Evolutionary conservation across 2,329 filamentous ascomycete genomes (phyloP).

Genomic region (Orbilia ellipsospora): DNA sequence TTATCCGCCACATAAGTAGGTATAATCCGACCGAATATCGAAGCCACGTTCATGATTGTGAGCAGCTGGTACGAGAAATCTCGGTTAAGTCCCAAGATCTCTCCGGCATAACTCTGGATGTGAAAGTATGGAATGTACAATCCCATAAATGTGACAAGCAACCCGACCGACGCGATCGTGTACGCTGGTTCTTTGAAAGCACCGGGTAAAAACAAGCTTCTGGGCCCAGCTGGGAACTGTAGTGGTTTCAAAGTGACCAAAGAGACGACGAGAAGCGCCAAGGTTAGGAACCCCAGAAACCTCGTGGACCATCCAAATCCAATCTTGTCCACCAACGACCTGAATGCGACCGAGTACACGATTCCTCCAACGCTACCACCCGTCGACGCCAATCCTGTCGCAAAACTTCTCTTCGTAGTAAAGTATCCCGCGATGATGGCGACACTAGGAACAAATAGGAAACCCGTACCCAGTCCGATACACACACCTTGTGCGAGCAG

Average conservation of each 20-base stretch:
- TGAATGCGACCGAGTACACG: slow-evolving; percentile 64
- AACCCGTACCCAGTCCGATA: slow-evolving; percentile 66
- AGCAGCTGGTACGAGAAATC: slow-evolving; percentile 65
- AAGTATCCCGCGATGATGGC: slow-evolving; percentile 65
- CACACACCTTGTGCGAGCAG: slow-evolving; percentile 69
- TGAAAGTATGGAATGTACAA: slow-evolving; percentile 65
- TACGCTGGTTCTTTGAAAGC: slow-evolving; percentile 62
- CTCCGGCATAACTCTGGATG: slow-evolving; percentile 64
- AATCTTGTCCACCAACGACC: slow-evolving; percentile 59
- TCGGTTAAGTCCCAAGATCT: slow-evolving; percentile 64
- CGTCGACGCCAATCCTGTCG: slow-evolving; percentile 64
- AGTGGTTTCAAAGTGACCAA: slow-evolving; percentile 59
- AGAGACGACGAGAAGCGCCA: slow-evolving; percentile 59
- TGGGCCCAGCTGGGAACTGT: slow-evolving; percentile 29
- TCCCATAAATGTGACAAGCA: slow-evolving; percentile 62
- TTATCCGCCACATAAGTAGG: slow-evolving; percentile 65
- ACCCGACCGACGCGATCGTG: slow-evolving; percentile 60
- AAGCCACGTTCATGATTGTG: slow-evolving; percentile 67
- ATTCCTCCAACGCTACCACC: slow-evolving; percentile 64
- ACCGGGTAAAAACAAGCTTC: slow-evolving; percentile 60
- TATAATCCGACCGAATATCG: slow-evolving; percentile 66
- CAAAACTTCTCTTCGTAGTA: slow-evolving; percentile 62
- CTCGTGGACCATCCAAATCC: slow-evolving; percentile 63
- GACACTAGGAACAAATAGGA: slow-evolving; percentile 63
- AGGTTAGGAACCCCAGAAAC: slow-evolving; percentile 61